Base-by-base conservation (phyloP, 495 filamentous ascomycete species). In the Xylaria flabelliformis region DNA sequence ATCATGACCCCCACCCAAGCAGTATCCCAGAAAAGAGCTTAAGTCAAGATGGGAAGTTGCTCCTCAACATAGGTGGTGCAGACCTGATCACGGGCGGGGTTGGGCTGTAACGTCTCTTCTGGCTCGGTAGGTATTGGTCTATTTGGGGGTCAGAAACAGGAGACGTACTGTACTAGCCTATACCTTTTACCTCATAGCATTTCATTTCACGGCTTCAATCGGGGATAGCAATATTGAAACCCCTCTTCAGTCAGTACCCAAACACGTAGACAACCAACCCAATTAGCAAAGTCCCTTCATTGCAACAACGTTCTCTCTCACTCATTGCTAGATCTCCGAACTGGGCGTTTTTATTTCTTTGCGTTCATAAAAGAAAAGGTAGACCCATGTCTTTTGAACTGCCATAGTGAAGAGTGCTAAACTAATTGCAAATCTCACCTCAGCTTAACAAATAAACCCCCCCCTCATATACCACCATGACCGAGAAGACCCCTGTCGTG, bases 401-500 rank as follows among this genome's bases (percentile, higher is more conserved):
- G 48, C n/a, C 10, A 26, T 53, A 26, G 29, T 26, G 21, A 53
- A 26, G 50, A 26, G n/a, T 56, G 53, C 24, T 12, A 56, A 56
- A 26, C 53, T 21, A 56, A 56, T n/a, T 29, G 6, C n/a, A 19
- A 19, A 48, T 32, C 39, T 50, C 36, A 34, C 26, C 67, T 46
- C 55, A 46, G 36, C 41, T 64, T 6, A 61, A 32, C 29, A 19
- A 53, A 6, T 19, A 67, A 55, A 3, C 55, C 24, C 12, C 2
- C 26, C 17, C 19, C 41, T 62, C 44, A 55, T 21, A 48, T 64
- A 58, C 71, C 39, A 78, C 71, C 39, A 78, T 78, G 77, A 39
- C 73, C 19, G 72, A 74, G 39, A 78, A 77, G 72, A 74, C 64
- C 48, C 62, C 82, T 59, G 76, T 86, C 56, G 77, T 84, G 32